These are phyloP conservation scores for Rhynchospora breviuscula DNA, from an alignment of 176 grass and related monocot species.

Conservation along the genomic window DNA sequence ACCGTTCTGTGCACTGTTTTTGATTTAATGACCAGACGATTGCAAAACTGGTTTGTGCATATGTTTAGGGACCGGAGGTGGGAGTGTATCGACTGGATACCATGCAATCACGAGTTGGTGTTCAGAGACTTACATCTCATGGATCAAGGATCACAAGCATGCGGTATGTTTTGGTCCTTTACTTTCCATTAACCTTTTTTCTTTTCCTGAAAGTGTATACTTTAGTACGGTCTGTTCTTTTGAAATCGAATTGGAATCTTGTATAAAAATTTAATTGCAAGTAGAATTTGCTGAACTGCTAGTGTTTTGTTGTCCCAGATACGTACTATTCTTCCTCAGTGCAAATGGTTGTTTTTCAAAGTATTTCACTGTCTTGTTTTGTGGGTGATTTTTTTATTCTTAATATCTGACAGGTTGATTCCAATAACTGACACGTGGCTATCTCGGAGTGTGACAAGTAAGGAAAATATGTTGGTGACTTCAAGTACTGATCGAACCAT, in stretches of 20 bases:
- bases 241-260: background rate
- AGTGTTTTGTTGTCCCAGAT: background rate
- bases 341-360: background rate
- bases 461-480: slow-evolving; percentile 66
- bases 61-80: slow-evolving; percentile 48
- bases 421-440: slow-evolving; percentile 59
- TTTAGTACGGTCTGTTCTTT: background rate
- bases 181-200: background rate
- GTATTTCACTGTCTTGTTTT: slow-evolving; percentile 20
- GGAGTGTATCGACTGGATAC: slow-evolving; percentile 32
- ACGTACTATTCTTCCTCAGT: background rate
- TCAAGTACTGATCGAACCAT: slow-evolving; percentile 87
- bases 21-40: background rate
- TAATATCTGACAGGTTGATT: slow-evolving; percentile 49
- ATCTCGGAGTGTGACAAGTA: slow-evolving; percentile 48
- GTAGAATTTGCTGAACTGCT: background rate
- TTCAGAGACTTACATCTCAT: slow-evolving; percentile 44
- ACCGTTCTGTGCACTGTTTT: background rate
- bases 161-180: slow-evolving; percentile 37
- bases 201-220: no score
- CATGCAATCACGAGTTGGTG: background rate
- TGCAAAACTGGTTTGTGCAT: slow-evolving; percentile 20
- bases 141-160: slow-evolving; percentile 74
- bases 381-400: background rate
- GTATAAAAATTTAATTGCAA: background rate